Evolutionary conservation across 2,329 filamentous ascomycete species (phyloP), one percentile per base, ranked within the genome.

Genomic region (Xylariaceae sp.): DNA sequence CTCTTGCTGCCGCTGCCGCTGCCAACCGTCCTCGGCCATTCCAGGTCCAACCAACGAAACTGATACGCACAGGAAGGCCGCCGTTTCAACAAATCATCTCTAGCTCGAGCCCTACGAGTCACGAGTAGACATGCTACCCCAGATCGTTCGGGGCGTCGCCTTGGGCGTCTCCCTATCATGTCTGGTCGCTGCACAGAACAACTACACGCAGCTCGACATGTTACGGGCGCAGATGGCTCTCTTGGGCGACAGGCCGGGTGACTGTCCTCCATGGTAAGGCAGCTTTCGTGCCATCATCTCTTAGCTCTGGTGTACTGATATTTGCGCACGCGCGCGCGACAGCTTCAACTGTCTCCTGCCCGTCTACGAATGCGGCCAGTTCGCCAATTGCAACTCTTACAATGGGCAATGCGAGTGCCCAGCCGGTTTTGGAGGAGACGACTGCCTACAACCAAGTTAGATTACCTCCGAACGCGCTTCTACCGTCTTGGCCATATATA

Each of bases 321-420:
- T 34, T 45, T n/a, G 39, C 44, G 9, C 10, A 37, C 23, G 45
- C 10, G 44, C 23, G 45, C 39, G 73, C 71, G 8, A 68, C 65
- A 93, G 94, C 79, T 99, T 99, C 82, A 97, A 99, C 83, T 99
- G 94, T 78, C 89, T 97, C 60, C 84, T 99, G 13, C 92, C 94
- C 34, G 90, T 90, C 63, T 95, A 96, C 74, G 87, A 86, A 63
- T 99, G 94, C 74, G 86, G 90, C 63, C 94, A 99, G 76, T 99
- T 89, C 73, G 89, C 92, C 42, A 82, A 86, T 39, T 99, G 94
- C 75, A 95, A 94, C 74, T 85, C 88, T 70, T 92, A 86, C 70
- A 96, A 91, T 69, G 94, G 94, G 53, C 92, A 95, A 79, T 99
- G 94, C 76, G 83, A 88, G 61, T 99, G 94, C 73, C 92, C 93